A percentile compares a stretch with the other conserved stretches of the same genome.
Conservation (phyloP, 768 basidiomycete species). For the Russula emetica region DNA sequence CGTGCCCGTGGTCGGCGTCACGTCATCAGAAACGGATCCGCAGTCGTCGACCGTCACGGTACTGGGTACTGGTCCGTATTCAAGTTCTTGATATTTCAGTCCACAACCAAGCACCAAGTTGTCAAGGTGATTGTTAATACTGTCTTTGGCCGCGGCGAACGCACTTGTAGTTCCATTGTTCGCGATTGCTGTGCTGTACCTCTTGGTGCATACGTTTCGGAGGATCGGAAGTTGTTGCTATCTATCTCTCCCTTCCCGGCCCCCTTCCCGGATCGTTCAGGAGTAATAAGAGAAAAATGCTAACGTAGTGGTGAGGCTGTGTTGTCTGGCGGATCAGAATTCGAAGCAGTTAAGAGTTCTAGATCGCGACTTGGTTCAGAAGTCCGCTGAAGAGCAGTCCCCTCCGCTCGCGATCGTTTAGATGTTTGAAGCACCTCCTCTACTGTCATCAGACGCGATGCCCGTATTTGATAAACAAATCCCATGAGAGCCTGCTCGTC, state of each 20-base stretch:
- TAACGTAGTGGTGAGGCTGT: background rate
- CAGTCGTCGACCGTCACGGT: background rate
- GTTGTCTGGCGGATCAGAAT: background rate
- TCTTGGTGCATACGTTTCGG: background rate
- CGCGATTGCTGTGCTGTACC: background rate
- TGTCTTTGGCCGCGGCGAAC: no score
- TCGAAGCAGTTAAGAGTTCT: slow-evolving; percentile 9
- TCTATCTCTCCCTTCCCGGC: background rate
- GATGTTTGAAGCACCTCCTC: background rate
- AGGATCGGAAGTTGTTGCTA: background rate
- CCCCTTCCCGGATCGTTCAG: no score
- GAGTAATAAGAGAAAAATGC: background rate
- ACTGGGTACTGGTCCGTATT: no score
- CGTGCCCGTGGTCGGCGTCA: background rate
- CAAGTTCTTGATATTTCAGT: no score
- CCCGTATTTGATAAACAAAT: slow-evolving; percentile 19
- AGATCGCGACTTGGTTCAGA: slow-evolving; percentile 10
- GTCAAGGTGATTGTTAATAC: no score
- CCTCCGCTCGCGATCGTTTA: background rate
- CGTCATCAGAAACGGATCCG: background rate
- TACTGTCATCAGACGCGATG: background rate
- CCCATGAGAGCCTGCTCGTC: slow-evolving; percentile 12
- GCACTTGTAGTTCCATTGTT: no score
- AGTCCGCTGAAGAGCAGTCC: background rate
- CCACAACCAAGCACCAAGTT: background rate